Evolutionary conservation across 2,329 filamentous ascomycete species (phyloP).

Genomic region (Aspergillus oerlinghausenensis): DNA sequence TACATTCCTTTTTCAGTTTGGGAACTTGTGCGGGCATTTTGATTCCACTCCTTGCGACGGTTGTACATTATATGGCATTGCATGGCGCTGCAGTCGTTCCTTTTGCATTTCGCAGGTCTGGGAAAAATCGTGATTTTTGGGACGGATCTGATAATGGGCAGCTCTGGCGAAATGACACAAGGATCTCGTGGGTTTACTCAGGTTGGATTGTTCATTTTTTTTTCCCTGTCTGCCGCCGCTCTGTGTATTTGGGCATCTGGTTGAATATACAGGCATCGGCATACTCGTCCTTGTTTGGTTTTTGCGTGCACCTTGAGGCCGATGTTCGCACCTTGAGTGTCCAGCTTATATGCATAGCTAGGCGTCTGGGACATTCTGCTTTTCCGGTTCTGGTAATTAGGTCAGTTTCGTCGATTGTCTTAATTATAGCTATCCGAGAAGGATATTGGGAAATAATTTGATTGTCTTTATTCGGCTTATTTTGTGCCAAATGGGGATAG

Average conservation of each 20-base stretch:
- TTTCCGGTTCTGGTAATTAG: conserved; percentile 3
- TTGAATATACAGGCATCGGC: background rate
- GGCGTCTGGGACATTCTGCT: conserved; percentile 17
- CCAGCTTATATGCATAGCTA: conserved; percentile 22
- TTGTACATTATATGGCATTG: conserved; percentile 35
- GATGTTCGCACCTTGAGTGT: background rate
- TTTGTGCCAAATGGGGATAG: background rate
- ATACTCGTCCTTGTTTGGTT: background rate
- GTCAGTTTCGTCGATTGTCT: conserved; percentile 1
- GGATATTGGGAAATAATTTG: background rate
- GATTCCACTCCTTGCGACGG: conserved; percentile 30
- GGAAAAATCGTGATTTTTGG: conserved; percentile 12
- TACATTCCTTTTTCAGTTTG: conserved; percentile 29
- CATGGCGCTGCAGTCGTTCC: conserved; percentile 36
- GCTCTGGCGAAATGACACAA: conserved; percentile 13
- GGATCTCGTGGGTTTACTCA: conserved; percentile 1
- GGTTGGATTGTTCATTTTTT: background rate
- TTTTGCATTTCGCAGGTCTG: conserved; percentile 31
- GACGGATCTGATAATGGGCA: conserved; percentile 11
- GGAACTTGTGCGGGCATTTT: conserved; percentile 29
- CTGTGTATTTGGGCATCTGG: background rate
- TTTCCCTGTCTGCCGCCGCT: background rate
- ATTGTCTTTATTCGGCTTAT: background rate
- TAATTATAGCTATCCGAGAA: background rate
- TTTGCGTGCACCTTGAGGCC: conserved; percentile 6